A percentile compares a stretch with the other conserved stretches of the same genome.
phyloP scores from a whole-genome alignment of 441 rosid species.

The Erodium chrysanthum region DNA sequence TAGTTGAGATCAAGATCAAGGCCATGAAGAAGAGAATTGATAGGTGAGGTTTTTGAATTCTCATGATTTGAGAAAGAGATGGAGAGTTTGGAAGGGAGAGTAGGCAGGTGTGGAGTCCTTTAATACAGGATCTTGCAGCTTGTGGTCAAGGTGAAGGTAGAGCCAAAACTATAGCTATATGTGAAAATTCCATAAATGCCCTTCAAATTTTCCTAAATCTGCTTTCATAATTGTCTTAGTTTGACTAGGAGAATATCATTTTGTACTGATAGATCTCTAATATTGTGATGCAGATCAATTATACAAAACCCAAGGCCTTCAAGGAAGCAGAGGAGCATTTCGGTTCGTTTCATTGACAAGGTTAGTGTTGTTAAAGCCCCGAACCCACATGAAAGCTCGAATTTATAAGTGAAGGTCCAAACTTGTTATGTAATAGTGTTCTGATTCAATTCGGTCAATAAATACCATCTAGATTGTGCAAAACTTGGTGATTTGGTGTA shows the following conservation, averaged over 20 bases:
- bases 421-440: too few species aligned
- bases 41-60: too few species aligned
- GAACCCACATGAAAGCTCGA: too few species aligned
- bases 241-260: not conserved
- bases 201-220: constrained; percentile 1
- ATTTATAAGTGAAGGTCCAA: too few species aligned
- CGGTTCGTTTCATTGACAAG: not conserved
- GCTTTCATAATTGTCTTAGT: not conserved
- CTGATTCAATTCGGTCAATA: not conserved
- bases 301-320: not conserved
- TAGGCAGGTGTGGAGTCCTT: too few species aligned
- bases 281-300: not conserved
- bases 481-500: not conserved
- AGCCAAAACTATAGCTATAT: constrained; percentile 22
- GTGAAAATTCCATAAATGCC: constrained; percentile 19
- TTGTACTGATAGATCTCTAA: not conserved
- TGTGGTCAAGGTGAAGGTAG: constrained; percentile 18
- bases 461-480: not conserved
- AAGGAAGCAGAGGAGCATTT: not conserved
- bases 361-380: not conserved
- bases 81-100: too few species aligned
- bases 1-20: not conserved
- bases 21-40: too few species aligned
- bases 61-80: too few species aligned
- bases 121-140: constrained; percentile 8